Evolutionary conservation across 1,139 yeast genomes (phyloP).

Genomic region (Taphrina populina): DNA sequence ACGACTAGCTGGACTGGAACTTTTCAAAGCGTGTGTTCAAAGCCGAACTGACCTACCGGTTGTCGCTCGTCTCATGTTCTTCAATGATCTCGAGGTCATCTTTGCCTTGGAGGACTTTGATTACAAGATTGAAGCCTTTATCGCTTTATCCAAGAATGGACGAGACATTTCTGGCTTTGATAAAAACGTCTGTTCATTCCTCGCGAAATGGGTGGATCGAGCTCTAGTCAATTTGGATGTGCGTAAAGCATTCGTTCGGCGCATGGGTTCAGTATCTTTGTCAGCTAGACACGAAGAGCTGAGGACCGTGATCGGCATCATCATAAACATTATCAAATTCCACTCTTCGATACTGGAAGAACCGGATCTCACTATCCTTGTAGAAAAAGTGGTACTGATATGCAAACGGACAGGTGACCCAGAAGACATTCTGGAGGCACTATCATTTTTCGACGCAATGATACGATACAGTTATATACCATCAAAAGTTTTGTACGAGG

Average conservation of each 20-base stretch:
- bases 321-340: slow-evolving; percentile 53
- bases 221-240: slow-evolving; percentile 11
- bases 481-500: slow-evolving; percentile 45
- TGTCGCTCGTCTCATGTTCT: slow-evolving; percentile 56
- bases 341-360: slow-evolving; percentile 54
- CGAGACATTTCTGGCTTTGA: slow-evolving; percentile 48
- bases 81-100: slow-evolving; percentile 57
- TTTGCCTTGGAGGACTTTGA: slow-evolving; percentile 58
- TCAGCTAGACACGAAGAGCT: slow-evolving; percentile 42
- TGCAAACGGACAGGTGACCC: slow-evolving; percentile 51
- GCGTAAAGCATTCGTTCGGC: slow-evolving; percentile 13
- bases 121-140: slow-evolving; percentile 55
- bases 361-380: slow-evolving; percentile 46
- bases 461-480: slow-evolving; percentile 56
- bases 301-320: slow-evolving; percentile 47
- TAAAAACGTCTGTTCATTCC: slow-evolving; percentile 40
- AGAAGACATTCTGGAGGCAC: slow-evolving; percentile 49
- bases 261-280: slow-evolving; percentile 39
- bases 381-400: slow-evolving; percentile 48
- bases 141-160: slow-evolving; percentile 60
- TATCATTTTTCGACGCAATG: slow-evolving; percentile 53
- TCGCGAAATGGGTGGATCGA: slow-evolving; percentile 27
- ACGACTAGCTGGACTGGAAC: slow-evolving; percentile 56
- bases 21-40: slow-evolving; percentile 58
- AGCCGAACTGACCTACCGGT: slow-evolving; percentile 53